These are phyloP conservation scores for Fusarium piperis DNA, from an alignment of 2,329 filamentous ascomycete species.

Conservation along the genomic window DNA sequence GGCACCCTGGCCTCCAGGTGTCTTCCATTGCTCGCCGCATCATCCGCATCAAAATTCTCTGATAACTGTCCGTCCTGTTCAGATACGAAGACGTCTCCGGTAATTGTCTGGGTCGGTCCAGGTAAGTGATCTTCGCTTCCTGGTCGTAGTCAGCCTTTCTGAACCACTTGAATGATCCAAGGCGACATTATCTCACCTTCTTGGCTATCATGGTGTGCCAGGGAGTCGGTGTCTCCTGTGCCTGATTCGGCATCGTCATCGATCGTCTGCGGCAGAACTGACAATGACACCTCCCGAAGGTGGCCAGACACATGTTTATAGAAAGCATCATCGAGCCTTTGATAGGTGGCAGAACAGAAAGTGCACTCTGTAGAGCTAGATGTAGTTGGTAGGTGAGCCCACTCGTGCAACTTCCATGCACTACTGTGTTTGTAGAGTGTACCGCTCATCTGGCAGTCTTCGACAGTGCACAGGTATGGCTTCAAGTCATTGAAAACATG, in stretches of 20 bases:
- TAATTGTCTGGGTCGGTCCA: too few relatives aligned
- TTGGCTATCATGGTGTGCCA: neutral
- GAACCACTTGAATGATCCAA: too few relatives aligned
- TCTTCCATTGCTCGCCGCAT: neutral
- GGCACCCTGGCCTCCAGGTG: neutral
- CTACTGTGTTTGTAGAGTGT: neutral
- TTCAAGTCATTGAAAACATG: neutral
- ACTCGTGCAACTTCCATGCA: neutral
- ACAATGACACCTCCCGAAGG: neutral
- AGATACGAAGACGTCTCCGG: too few relatives aligned
- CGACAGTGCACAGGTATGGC: neutral
- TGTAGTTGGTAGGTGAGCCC: neutral
- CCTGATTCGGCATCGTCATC: neutral
- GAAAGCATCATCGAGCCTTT: neutral
- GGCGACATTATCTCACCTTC: neutral
- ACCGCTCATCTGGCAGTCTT: neutral
- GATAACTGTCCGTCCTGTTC: neutral
- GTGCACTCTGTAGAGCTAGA: neutral
- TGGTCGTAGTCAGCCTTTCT: too few relatives aligned
- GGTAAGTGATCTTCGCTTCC: too few relatives aligned
- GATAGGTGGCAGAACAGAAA: neutral
- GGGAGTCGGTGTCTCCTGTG: neutral
- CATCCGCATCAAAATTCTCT: neutral
- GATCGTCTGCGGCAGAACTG: neutral
- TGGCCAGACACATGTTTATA: neutral